Evolutionary conservation across 805 yeast genomes (phyloP).

Genomic region (Myxozyma geophila): DNA sequence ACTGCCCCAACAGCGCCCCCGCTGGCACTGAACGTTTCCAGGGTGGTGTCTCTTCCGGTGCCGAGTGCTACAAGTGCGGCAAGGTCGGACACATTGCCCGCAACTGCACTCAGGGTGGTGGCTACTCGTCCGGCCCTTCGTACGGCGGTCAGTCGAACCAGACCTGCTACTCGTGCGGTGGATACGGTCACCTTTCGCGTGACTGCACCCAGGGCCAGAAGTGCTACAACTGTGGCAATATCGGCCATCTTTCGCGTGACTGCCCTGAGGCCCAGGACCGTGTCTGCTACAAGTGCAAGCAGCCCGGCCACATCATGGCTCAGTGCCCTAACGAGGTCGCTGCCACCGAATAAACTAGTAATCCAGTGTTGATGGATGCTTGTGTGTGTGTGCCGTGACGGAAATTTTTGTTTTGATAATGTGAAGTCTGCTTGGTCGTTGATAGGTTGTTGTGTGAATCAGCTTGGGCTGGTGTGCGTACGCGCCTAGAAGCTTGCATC

Average conservation of each 20-base stretch:
- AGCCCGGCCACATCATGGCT: conserved; percentile 85
- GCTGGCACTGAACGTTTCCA: conserved; percentile 39
- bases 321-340: conserved; percentile 63
- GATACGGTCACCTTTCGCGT: conserved; percentile 82
- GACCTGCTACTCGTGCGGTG: conserved; percentile 90
- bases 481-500: neutral
- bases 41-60: conserved; percentile 45
- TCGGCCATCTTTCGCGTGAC: conserved; percentile 85
- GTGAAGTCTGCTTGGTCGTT: neutral
- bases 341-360: conserved; percentile 23
- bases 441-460: neutral
- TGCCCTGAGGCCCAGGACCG: conserved; percentile 66
- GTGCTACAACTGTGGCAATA: conserved; percentile 91
- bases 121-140: conserved; percentile 54
- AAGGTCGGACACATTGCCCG: conserved; percentile 87
- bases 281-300: conserved; percentile 75
- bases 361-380: too few relatives aligned
- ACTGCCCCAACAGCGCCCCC: conserved; percentile 69
- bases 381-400: too few relatives aligned
- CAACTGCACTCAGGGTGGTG: conserved; percentile 64
- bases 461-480: neutral
- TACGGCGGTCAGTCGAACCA: conserved; percentile 89
- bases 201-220: conserved; percentile 74
- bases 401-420: neutral
- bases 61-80: conserved; percentile 91